These are phyloP conservation scores for Suillus ampliporus DNA, from an alignment of 768 basidiomycete species.

Conservation along the genomic window DNA sequence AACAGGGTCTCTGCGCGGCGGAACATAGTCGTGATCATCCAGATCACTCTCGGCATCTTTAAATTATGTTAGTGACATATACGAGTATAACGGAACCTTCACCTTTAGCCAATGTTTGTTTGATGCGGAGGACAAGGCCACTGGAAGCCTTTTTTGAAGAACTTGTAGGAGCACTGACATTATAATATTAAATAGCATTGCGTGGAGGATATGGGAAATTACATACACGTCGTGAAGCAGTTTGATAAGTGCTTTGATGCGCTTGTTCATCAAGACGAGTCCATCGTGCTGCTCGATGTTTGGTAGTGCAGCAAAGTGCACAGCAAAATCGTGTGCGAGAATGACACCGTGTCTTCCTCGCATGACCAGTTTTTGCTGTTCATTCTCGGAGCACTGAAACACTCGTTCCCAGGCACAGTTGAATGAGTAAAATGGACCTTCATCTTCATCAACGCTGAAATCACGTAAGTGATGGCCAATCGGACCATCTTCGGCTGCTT, in stretches of 20 bases:
- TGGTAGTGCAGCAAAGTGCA: neutral
- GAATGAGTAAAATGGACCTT: constrained; percentile 2
- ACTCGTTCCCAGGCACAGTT: constrained; percentile 4
- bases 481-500: neutral
- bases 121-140: constrained; percentile 4
- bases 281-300: neutral
- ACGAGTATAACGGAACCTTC: neutral
- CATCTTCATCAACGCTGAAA: constrained; percentile 4
- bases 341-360: neutral
- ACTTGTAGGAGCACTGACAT: neutral
- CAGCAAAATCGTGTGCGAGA: neutral
- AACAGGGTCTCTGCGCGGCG: no score
- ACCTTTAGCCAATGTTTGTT: neutral
- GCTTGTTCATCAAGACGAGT: neutral
- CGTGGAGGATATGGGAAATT: neutral
- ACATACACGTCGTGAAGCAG: constrained; percentile 1
- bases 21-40: no score
- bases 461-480: neutral
- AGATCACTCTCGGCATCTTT: no score
- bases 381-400: neutral
- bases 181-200: neutral
- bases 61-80: no score
- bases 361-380: neutral
- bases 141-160: neutral
- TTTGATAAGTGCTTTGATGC: neutral